Base-by-base conservation (phyloP, 345 rosid species). In the Zanthoxylum bungeanum region DNA sequence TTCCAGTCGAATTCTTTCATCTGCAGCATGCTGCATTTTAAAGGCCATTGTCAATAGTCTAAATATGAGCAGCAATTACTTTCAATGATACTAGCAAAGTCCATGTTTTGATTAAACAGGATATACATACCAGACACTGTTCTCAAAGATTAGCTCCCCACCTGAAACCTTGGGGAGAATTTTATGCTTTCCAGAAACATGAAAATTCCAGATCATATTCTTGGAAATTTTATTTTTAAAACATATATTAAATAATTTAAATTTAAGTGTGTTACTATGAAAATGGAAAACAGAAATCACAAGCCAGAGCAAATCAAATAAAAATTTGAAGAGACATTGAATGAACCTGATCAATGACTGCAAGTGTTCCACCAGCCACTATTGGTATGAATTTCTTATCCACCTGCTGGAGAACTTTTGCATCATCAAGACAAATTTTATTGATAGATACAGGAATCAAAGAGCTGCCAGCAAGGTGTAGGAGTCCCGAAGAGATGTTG, bases 311-410 rank as follows among this genome's bases (percentile, higher is more conserved):
- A 30, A 73, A 7, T 21, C 49, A 14, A 57, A 37, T 19, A 27
- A 56, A 73, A 9, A 16, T 44, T 52, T 21, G 34, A 63, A 49
- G 30, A 65, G 57, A 34, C 9, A 58, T 72, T 65, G 33, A 71
- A 76, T n/a, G 73, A 73, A 90, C 99, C 97, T 92, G 98, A 75
- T 95, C 99, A 53, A 92, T 88, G 68, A 91, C 79, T 77, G 94
- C 91, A 83, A 95, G 91, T 72, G 82, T 83, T 78, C 87, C 88
- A 72, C 84, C 86, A 66, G 94, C 91, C 69, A 90, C 85, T 55
- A 95, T 80, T n/a, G 97, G 98, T 68, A 95, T 90, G 77, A 88
- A 95, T 82, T 95, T 92, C 76, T 82, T 95, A 86, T 95, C 97
- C 68, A 95, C 85, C 80, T 92, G 98, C 21, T 72, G 88, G 66